Percentiles rank a stretch among this genome's conserved stretches.
Evolutionary conservation across 768 basidiomycete genomes (phyloP).

Genomic region (Clitopilus hobsonii): DNA sequence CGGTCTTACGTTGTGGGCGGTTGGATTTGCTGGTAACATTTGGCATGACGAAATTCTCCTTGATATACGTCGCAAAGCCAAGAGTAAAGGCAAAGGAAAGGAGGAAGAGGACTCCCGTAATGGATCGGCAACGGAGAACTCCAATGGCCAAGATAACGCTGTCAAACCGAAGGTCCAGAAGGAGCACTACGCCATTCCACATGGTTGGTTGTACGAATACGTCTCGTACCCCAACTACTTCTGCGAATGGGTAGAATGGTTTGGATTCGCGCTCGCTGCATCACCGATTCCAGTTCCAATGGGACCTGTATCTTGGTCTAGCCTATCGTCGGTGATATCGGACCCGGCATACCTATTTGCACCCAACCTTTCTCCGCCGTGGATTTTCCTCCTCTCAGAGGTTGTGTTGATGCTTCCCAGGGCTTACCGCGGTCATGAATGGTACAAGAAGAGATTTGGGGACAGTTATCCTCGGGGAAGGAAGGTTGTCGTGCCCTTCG

Average conservation of each 20-base stretch:
- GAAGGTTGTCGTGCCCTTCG: conserved; percentile 74
- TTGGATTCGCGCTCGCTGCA: conserved; percentile 79
- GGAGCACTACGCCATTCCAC: conserved; percentile 76
- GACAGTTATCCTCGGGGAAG: conserved; percentile 74
- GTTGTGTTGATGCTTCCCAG: conserved; percentile 76
- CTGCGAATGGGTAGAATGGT: conserved; percentile 95
- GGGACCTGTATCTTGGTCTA: conserved; percentile 13
- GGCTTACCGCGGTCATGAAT: conserved; percentile 75
- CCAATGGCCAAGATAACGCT: conserved; percentile 4
- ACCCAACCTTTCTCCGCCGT: conserved; percentile 61
- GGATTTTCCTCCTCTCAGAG: conserved; percentile 74
- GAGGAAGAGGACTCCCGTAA: conserved; percentile 20
- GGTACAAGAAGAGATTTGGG: conserved; percentile 79
- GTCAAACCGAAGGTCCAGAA: not conserved
- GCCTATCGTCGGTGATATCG: conserved; percentile 13
- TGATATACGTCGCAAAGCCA: conserved; percentile 67
- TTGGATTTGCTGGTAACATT: conserved; percentile 77
- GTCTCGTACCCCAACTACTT: conserved; percentile 93
- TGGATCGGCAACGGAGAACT: conserved; percentile 12
- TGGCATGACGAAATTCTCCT: conserved; percentile 88
- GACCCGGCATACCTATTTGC: conserved; percentile 29
- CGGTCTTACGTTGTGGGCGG: conserved; percentile 62
- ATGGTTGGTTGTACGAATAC: conserved; percentile 68
- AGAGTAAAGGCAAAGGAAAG: conserved; percentile 29
- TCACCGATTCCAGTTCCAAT: conserved; percentile 38